phyloP scores from a whole-genome alignment of 352 stramenopile species.

The Phytophthora idaei region DNA sequence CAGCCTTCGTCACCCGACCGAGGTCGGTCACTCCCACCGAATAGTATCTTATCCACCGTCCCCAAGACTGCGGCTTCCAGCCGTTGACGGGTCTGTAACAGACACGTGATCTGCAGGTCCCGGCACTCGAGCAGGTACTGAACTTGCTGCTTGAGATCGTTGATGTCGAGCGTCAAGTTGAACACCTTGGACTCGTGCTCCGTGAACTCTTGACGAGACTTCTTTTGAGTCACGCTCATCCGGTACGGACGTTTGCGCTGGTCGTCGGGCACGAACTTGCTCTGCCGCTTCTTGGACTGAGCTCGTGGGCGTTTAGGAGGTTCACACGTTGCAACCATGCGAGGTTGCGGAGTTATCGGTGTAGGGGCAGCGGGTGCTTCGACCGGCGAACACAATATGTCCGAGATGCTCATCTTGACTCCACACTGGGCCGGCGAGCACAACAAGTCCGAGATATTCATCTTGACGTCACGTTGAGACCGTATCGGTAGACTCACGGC shows the following conservation, averaged over 20 bases:
- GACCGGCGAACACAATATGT: slow-evolving; percentile 17
- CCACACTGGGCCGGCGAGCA: slow-evolving; percentile 5
- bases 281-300: slow-evolving; percentile 12
- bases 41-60: slow-evolving; percentile 30
- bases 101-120: slow-evolving; percentile 26
- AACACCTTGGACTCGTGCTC: slow-evolving; percentile 29
- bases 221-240: slow-evolving; percentile 27
- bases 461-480: not conserved
- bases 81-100: slow-evolving; percentile 25
- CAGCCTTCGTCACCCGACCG: slow-evolving; percentile 31
- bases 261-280: slow-evolving; percentile 20
- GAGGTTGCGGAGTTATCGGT: not conserved
- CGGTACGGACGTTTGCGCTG: slow-evolving; percentile 31
- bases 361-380: not conserved
- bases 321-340: slow-evolving; percentile 8
- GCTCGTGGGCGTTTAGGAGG: not conserved
- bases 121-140: slow-evolving; percentile 30
- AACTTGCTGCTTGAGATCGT: slow-evolving; percentile 39
- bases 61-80: slow-evolving; percentile 21
- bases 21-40: slow-evolving; percentile 18
- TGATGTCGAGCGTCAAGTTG: slow-evolving; percentile 39
- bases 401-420: slow-evolving; percentile 18
- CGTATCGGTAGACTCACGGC: too few species aligned
- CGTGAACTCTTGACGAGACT: slow-evolving; percentile 15
- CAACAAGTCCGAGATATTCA: slow-evolving; percentile 21